Conservation (phyloP, 148 eudicot species). For the Drosera capensis region DNA sequence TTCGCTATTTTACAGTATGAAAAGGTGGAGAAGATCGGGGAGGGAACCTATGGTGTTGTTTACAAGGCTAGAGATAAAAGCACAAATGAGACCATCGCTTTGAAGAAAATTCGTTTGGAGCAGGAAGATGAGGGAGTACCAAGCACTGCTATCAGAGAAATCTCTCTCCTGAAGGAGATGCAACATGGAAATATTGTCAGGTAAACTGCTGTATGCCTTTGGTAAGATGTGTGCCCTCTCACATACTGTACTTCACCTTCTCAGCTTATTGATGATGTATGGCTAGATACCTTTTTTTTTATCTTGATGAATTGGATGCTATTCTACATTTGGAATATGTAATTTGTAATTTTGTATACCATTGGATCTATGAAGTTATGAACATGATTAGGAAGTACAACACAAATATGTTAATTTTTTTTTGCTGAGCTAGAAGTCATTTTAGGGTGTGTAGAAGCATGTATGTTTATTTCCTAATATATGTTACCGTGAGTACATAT, state of each 20-base stretch:
- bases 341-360: no score
- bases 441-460: no score
- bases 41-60: slow-evolving; percentile 94
- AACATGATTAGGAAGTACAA: no score
- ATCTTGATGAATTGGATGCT: no score
- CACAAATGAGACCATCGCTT: slow-evolving; percentile 84
- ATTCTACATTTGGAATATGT: no score
- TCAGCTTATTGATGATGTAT: background rate
- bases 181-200: slow-evolving; percentile 88
- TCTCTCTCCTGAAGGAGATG: slow-evolving; percentile 96
- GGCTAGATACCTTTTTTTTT: no score
- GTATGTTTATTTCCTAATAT: no score
- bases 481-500: background rate
- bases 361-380: no score
- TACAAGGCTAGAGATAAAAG: slow-evolving; percentile 74
- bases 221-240: background rate
- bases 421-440: no score
- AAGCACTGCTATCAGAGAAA: slow-evolving; percentile 93
- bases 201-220: slow-evolving; percentile 14
- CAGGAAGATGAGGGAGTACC: slow-evolving; percentile 99
- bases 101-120: slow-evolving; percentile 87
- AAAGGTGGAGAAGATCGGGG: slow-evolving; percentile 97
- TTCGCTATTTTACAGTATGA: slow-evolving; percentile 44
- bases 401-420: no score
- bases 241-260: background rate